Conservation (phyloP, 371 early-diverging fungal genomes). For the Polyrhizophydium stewartii region DNA sequence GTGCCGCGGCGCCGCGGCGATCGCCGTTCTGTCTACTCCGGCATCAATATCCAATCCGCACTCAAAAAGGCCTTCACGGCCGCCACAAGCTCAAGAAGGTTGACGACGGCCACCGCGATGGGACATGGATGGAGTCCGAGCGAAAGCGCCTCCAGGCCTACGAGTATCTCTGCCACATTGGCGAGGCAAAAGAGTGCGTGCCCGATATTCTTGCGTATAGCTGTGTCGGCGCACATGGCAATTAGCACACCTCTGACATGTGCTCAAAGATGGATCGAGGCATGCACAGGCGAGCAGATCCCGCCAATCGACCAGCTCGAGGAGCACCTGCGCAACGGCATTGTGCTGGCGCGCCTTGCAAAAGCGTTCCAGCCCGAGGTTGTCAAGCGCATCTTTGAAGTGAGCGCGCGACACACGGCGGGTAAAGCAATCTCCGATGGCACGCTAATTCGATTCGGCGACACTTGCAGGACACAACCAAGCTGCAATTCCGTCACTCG, state of each 20-base stretch:
- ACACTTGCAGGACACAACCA: slow-evolving; percentile 54
- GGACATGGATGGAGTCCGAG: slow-evolving; percentile 91
- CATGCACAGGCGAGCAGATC: slow-evolving; percentile 79
- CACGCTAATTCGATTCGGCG: background rate
- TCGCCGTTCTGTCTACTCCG: no score
- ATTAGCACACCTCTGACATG: background rate
- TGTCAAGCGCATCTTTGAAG: slow-evolving; percentile 87
- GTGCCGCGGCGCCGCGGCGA: no score
- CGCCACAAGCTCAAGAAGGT: slow-evolving; percentile 7
- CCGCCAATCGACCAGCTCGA: slow-evolving; percentile 75
- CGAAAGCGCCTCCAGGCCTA: slow-evolving; percentile 91
- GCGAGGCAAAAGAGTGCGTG: slow-evolving; percentile 97
- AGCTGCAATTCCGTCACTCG: slow-evolving; percentile 93
- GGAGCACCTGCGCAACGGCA: slow-evolving; percentile 92
- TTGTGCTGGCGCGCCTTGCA: slow-evolving; percentile 90
- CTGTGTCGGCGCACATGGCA: background rate
- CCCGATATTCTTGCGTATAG: background rate
- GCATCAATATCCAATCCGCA: no score
- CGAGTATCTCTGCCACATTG: slow-evolving; percentile 98
- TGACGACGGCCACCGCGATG: slow-evolving; percentile 18
- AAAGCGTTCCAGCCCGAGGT: slow-evolving; percentile 76
- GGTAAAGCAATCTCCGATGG: no score
- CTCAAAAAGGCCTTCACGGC: background rate
- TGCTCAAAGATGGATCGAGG: slow-evolving; percentile 90
- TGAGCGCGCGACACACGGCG: slow-evolving; percentile 8